Conservation (phyloP, 1,284 basidiomycete genomes). For the Puccinia brachypodii region DNA sequence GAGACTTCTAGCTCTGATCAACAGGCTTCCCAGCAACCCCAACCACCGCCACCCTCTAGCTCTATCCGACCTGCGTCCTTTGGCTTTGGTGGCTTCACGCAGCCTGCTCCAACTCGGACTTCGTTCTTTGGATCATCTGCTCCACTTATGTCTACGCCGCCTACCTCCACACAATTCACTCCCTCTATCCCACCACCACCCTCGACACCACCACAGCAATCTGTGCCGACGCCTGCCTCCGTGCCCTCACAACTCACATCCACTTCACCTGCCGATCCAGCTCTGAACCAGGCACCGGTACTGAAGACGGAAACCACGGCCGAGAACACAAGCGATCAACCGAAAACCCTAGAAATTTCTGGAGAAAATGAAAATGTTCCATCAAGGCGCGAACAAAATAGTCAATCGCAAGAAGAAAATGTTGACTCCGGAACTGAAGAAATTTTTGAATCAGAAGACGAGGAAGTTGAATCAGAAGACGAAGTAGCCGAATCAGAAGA, state of each 20-base stretch:
- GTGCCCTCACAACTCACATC: background rate
- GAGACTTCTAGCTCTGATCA: background rate
- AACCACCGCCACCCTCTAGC: too few relatives aligned
- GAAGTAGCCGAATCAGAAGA: background rate
- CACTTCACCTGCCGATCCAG: background rate
- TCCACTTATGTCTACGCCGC: background rate
- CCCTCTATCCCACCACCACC: background rate
- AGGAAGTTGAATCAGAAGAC: background rate
- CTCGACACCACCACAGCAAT: background rate
- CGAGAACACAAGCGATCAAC: background rate
- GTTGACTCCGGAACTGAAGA: background rate
- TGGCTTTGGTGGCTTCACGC: slow-evolving; percentile 20
- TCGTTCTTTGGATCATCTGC: background rate
- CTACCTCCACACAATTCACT: background rate
- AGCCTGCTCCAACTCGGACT: background rate
- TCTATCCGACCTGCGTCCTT: background rate
- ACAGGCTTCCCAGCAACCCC: background rate
- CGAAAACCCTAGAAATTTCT: background rate
- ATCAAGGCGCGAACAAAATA: background rate
- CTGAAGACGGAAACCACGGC: background rate
- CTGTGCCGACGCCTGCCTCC: background rate
- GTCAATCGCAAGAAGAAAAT: background rate
- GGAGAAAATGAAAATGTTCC: background rate
- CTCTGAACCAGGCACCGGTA: too few relatives aligned
- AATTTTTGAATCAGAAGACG: background rate